phyloP scores from a whole-genome alignment of 108 stramenopile species.

The Cyclotella choctawhatcheeana region DNA sequence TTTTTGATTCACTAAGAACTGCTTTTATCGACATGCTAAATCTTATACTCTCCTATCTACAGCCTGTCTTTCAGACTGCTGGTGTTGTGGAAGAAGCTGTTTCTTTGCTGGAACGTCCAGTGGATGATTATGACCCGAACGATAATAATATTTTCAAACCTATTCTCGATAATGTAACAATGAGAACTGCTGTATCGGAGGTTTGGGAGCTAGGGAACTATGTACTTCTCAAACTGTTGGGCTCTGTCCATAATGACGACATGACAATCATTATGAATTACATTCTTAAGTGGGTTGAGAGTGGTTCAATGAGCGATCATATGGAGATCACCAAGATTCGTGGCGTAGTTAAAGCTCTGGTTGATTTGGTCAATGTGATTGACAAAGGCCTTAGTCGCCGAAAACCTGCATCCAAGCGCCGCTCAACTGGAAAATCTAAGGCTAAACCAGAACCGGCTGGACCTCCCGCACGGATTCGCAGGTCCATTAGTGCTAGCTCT shows the following conservation, averaged over 20 bases:
- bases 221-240: slow-evolving; percentile 79
- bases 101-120: slow-evolving; percentile 76
- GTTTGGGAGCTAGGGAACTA: slow-evolving; percentile 94
- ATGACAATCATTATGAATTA: slow-evolving; percentile 69
- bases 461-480: slow-evolving; percentile 53
- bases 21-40: too few species aligned
- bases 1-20: background rate
- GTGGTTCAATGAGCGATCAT: slow-evolving; percentile 60
- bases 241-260: slow-evolving; percentile 85
- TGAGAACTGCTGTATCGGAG: slow-evolving; percentile 94
- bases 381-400: slow-evolving; percentile 79
- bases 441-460: slow-evolving; percentile 44
- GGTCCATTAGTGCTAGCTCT: slow-evolving; percentile 74
- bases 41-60: too few species aligned
- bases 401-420: slow-evolving; percentile 58
- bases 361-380: slow-evolving; percentile 69
- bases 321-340: slow-evolving; percentile 71
- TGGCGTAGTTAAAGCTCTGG: slow-evolving; percentile 59
- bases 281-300: slow-evolving; percentile 83
- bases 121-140: slow-evolving; percentile 64
- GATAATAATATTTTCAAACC: slow-evolving; percentile 87
- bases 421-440: slow-evolving; percentile 52
- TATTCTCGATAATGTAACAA: slow-evolving; percentile 83
- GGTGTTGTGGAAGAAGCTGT: slow-evolving; percentile 95
- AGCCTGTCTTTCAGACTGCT: slow-evolving; percentile 95